Evolutionary conservation across 2,329 filamentous ascomycete genomes (phyloP), one percentile per base, ranked within the genome.

Genomic region (Fusarium haematococcum): DNA sequence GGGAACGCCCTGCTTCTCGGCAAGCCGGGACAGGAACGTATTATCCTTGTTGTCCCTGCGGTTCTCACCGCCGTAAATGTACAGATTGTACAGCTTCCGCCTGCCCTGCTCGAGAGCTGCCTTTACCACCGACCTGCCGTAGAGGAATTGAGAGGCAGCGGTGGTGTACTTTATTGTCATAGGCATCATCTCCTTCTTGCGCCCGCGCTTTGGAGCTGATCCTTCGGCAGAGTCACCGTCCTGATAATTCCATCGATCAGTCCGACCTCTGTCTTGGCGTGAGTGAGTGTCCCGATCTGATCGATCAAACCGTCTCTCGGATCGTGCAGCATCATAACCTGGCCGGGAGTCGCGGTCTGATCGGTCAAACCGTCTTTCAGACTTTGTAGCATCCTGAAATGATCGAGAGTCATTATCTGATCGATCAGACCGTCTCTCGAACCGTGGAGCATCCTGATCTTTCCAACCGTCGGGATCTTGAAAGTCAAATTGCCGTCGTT

Each of bases 71-170:
- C 85, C 86, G 79, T 93, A 92, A 13, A 98, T 85, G 81, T 98
- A 98, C 5, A 99, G 88, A 64, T 91, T 93, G 85, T 98, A 97
- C 4, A 97, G 84, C 78, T 94, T 91, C 67, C 97, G 91, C 37
- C 91, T 88, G 13, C 86, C 86, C 56, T 84, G 81, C 74, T 88
- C 91, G 23, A 99, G 85, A 0, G 95, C 95, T 23, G 95, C 93
- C 71, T 93, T 88, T 25, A 98, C 94, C 2, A 94, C 91, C 3
- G 93, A 94, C 52, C 89, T 90, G 7, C 97, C 97, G 80, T 97
- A 98, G 3, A 99, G 86, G 77, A 98, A 98, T 71, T 98, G 93
- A 0, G 95, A 98, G 6, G 94, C 94, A 0, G 96, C 93, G 1
- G 95, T 97, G 0, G 94, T 95, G 80, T 96, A 91, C 57, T 83